Base-by-base conservation (phyloP, 2,329 filamentous ascomycete species). In the Aureobasidium sp. region DNA sequence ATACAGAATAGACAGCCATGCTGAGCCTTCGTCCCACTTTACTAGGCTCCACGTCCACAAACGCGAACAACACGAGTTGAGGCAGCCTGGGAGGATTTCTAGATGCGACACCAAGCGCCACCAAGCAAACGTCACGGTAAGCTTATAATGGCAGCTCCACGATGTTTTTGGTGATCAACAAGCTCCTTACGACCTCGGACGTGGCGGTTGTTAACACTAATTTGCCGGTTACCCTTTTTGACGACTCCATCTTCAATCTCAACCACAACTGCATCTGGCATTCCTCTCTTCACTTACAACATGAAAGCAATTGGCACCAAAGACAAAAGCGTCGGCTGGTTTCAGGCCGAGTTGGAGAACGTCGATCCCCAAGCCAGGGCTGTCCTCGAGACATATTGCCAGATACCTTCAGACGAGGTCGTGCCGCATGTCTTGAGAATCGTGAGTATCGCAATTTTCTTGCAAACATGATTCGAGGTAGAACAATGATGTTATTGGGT, bases 381-480 rank as follows among this genome's bases (percentile, higher is more conserved):
- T 8, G 62, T 76, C 15, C 69, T 77, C 17, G 72, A 75, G 60
- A 69, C 65, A 9, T 77, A 76, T 64, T 73, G 71, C 65, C 69
- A 70, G 25, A 66, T 77, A 2, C 67, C 71, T 2, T 45, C 70
- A 1, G 68, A 68, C 27, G 63, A 73, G 15, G 68, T 77, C 9
- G 64, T 69, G 11, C n/a, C 67, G 17, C 74, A 77, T 60, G 69
- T 76, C 45, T 67, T 68, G 50, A 58, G 67, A 38, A 67, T 74
- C 31, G 71, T 73, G 62, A 63, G 70, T 61, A 4, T 29, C 19
- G 17, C 21, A 21, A 31, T 1, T 11, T 4, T 29, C 11, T 42
- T 15, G 2, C 10, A n/a, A 4, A 33, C 11, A 4, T 40, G 1
- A 5, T 27, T 4, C 3, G 15, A 27, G 15, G 7, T 7, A n/a